Evolutionary conservation across 495 filamentous ascomycete genomes (phyloP), one percentile per base, ranked within the genome.

Genomic region (Tuber borchii): DNA sequence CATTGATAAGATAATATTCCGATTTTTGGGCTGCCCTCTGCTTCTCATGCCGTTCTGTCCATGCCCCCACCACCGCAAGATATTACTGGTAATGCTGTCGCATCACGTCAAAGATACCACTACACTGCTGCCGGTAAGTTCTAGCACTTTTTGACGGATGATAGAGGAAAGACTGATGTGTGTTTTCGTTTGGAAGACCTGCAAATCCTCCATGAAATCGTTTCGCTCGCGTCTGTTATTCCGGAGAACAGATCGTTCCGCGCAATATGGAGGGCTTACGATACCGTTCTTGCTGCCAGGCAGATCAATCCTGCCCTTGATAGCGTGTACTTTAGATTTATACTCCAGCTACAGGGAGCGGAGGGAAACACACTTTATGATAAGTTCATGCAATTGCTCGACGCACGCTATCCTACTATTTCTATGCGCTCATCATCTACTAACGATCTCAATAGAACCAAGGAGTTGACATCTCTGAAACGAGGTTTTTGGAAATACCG

Each of bases 131-230:
- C 78, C 75, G 78, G 78, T 79, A 76, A 73, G 69, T 42, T 77
- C 4, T 34, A 34, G 56, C 26, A 26, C 14, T 34, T 34, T 34
- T 34, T 34, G 14, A 6, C 26, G 26, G 14, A 65, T 65, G 56
- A 2, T 19, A 16, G 56, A 34, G 4, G 56, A 19, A 31, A 34
- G 56, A 14, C 56, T 65, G 56, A 65, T 65, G 56, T 31, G 56
- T 17, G 26, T 34, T 31, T 65, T 34, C 19, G 34, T 22, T 37
- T 51, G 19, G 39, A 70, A 83, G 81, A 83, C 71, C 78, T 83
- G 44, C 78, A 83, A 72, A 83, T 78, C 74, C 76, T 83, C 40
- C 78, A 83, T 72, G 81, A 83, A 68, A 83, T 83, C 68, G 73
- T 83, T 74, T 83, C 78, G 45, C 78, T 83, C 45, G 81, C 81